Percentiles rank a stretch among this genome's conserved stretches.
Evolutionary conservation across 1,139 yeast genomes (phyloP).

Genomic region (Spathaspora jeffriesii): DNA sequence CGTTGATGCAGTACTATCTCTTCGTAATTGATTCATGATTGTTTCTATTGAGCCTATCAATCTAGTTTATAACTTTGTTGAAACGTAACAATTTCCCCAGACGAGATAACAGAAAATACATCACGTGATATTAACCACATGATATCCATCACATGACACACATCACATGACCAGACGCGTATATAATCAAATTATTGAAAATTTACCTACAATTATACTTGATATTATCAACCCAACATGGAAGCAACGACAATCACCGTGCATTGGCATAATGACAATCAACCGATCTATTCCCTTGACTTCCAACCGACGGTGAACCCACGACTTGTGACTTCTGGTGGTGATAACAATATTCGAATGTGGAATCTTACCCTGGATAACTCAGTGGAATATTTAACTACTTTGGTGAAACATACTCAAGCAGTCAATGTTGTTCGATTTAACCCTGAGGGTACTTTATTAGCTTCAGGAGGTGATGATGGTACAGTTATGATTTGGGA

Average conservation of each 20-base stretch:
- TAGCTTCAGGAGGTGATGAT: slow-evolving; percentile 96
- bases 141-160: background rate
- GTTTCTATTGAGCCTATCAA: background rate
- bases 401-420: slow-evolving; percentile 85
- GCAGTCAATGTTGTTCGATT: slow-evolving; percentile 93
- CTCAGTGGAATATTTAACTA: slow-evolving; percentile 62
- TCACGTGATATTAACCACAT: too few species aligned
- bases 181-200: background rate
- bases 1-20: background rate
- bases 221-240: slow-evolving; percentile 21
- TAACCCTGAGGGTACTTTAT: slow-evolving; percentile 59
- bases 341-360: slow-evolving; percentile 84
- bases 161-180: slow-evolving; percentile 1
- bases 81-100: too few species aligned
- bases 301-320: slow-evolving; percentile 59
- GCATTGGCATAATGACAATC: slow-evolving; percentile 81
- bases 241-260: slow-evolving; percentile 64
- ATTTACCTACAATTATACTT: background rate
- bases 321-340: slow-evolving; percentile 87
- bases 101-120: too few species aligned
- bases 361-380: slow-evolving; percentile 40
- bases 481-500: slow-evolving; percentile 86
- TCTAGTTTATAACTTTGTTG: too few species aligned
- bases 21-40: background rate
- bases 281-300: slow-evolving; percentile 82